Conservation (phyloP, 805 yeast genomes). For the Candida bentonensis region DNA sequence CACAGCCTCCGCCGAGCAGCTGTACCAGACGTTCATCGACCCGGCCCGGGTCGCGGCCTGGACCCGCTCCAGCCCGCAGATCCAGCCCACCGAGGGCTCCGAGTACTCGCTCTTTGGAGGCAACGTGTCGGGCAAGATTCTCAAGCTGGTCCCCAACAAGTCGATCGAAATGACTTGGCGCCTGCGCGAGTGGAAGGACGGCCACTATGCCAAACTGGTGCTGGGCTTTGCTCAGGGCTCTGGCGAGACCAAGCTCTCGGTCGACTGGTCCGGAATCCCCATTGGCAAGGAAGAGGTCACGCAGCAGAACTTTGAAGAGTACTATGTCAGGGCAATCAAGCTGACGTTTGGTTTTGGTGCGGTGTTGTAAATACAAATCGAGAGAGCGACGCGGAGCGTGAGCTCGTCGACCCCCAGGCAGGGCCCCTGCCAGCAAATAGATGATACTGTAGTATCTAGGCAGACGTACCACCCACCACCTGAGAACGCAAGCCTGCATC, state of each 20-base stretch:
- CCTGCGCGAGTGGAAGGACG: conserved; percentile 75
- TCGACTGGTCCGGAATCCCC: conserved; percentile 79
- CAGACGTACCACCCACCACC: too few relatives aligned
- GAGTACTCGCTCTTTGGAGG: conserved; percentile 74
- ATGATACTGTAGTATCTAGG: too few relatives aligned
- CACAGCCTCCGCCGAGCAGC: conserved; percentile 76
- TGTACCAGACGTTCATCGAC: conserved; percentile 64
- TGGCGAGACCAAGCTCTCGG: conserved; percentile 72
- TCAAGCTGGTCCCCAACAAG: conserved; percentile 43
- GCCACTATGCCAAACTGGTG: conserved; percentile 57
- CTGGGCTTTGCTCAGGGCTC: conserved; percentile 61
- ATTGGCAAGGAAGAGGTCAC: conserved; percentile 89
- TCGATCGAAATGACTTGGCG: conserved; percentile 73
- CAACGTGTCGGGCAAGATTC: conserved; percentile 58
- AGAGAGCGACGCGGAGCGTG: too few relatives aligned
- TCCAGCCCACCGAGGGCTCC: conserved; percentile 47
- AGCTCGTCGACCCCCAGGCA: too few relatives aligned
- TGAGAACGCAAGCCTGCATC: too few relatives aligned
- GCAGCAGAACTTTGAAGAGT: conserved; percentile 70
- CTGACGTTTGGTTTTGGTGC: conserved; percentile 87
- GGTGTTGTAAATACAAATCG: background rate
- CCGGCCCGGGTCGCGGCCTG: conserved; percentile 76
- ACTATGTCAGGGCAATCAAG: conserved; percentile 81
- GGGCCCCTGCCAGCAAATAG: too few relatives aligned
- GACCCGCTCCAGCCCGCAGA: conserved; percentile 59